Base-by-base conservation (phyloP, 441 rosid genomes). In the Pelargonium citronellum region DNA sequence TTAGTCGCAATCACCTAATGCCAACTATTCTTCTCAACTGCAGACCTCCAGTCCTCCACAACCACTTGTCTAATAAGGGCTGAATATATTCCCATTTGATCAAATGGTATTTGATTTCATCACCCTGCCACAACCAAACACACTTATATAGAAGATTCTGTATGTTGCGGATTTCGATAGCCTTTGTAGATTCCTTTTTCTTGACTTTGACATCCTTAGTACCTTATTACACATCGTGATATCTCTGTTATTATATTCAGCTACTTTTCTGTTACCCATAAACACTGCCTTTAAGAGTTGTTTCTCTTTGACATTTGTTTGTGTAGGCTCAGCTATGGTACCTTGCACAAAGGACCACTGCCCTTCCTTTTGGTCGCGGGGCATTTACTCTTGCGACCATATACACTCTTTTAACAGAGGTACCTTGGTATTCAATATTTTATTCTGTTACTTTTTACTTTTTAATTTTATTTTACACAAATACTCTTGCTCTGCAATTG, bases 331-430 rank as follows among this genome's bases (percentile, higher is more conserved):
- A 95, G 78, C 88, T 95, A 71, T 95, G 99, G 99, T 92, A 89
- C 69, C 83, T 91, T 75, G 97, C 99, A 65, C 99, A 95, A 74
- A 91, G 98, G 83, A 95, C 97, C 66, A 92, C 99, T 72, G 91
- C 97, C 74, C 98, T 92, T 81, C 99, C 99, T 74, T 72, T 91
- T 72, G 99, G 99, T 66, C 97, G 96, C 66, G 99, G 98, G 68
- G 97, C 99, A 79, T 95, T 95, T 76, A 92, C 99, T 74, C 87
- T 92, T 70, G 93, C 92, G 69, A 92, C 99, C 20, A 92, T 92
- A 75, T 86, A 85, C 79, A 92, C 99, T 74, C 96, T 95, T 69
- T 82, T 95, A 75, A 95, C 97, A 5, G 99, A 95, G 92, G 99
- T 88, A 66, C 44, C 67, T 58, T 67, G 73, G 70, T 61, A 2